Base-by-base conservation (phyloP, 2,329 filamentous ascomycete species). In the Stagonosporopsis cucurbitacearum region DNA sequence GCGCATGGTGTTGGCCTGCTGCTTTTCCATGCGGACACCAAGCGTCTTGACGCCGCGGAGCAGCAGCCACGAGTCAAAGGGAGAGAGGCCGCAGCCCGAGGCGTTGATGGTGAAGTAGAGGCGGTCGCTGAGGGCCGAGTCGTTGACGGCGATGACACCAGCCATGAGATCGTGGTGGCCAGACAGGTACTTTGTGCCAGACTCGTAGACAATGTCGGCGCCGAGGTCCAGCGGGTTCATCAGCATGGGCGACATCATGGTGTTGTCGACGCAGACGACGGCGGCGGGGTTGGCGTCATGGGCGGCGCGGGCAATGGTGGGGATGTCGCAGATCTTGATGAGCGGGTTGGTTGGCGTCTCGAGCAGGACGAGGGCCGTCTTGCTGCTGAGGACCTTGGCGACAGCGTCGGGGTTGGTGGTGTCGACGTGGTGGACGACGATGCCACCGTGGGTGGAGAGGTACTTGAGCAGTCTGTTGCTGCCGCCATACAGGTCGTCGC, bases 151-250 rank as follows among this genome's bases (percentile, higher is more conserved):
- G 63, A 99, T 90, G 26, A 99, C 92, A 60, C 96, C 95, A 9
- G 95, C 95, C 95, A 99, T 99, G 72, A 99, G 89, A 74, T 99
- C 96, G 81, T 99, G 95, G 76, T 99, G 95, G 28, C 95, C 95
- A 1, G 93, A 98, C 6, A 99, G 84, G 71, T 99, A 99, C 77
- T 99, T 99, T 22, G 95, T 99, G 52, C 95, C 95, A 23, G 91
- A 96, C 80, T 99, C 95, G 78, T 99, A 99, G 52, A 96, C 92
- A 65, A 99, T 90, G 70, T 99, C 95, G 15, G 94, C 93, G 54
- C 96, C 95, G 25, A 98, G 84, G 58, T 98, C 94, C 17, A 99
- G 86, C 6, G 95, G 95, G 78, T 96, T 98, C 70, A 88, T 88
- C 7, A 99, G 87, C 81, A 97, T 88, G 11, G 95, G 95, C 2